phyloP scores from a whole-genome alignment of 2,329 filamentous ascomycete genomes.

The Aspergillus quadrilineatus region DNA sequence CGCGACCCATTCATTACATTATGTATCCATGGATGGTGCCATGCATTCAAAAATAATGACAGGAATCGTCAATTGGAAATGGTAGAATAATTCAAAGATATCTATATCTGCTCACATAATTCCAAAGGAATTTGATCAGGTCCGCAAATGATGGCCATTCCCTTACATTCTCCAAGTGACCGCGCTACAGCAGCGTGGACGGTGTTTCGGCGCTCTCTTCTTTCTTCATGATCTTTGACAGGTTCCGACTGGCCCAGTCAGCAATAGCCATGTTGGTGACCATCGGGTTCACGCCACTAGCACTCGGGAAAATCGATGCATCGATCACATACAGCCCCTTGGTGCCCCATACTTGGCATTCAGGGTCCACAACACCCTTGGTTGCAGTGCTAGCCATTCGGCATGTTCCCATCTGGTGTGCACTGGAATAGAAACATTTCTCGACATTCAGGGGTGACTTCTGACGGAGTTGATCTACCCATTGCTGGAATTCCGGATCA shows the following conservation, averaged over 20 bases:
- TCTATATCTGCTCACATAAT: too few relatives aligned
- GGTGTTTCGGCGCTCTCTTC: too few relatives aligned
- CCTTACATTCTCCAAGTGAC: too few relatives aligned
- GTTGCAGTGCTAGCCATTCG: slow-evolving; percentile 46
- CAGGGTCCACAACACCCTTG: slow-evolving; percentile 46
- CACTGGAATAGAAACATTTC: slow-evolving; percentile 46
- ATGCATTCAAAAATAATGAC: too few relatives aligned
- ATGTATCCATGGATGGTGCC: too few relatives aligned
- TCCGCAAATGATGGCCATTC: too few relatives aligned
- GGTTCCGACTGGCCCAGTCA: slow-evolving; percentile 47
- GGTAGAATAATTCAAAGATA: too few relatives aligned
- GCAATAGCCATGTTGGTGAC: slow-evolving; percentile 53
- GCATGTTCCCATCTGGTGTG: slow-evolving; percentile 54
- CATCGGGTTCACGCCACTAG: slow-evolving; percentile 55
- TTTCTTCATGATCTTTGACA: too few relatives aligned
- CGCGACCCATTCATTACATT: too few relatives aligned
- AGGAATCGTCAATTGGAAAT: too few relatives aligned
- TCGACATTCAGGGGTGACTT: slow-evolving; percentile 49
- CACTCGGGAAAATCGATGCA: slow-evolving; percentile 52
- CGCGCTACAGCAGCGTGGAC: too few relatives aligned
- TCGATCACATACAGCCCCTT: slow-evolving; percentile 50
- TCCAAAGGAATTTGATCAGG: too few relatives aligned
- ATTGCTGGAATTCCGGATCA: slow-evolving; percentile 54
- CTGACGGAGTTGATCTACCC: slow-evolving; percentile 52
- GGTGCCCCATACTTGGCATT: slow-evolving; percentile 49